These are phyloP conservation scores for Phytophthora litchii DNA, from an alignment of 352 stramenopile species.

Conservation along the genomic window DNA sequence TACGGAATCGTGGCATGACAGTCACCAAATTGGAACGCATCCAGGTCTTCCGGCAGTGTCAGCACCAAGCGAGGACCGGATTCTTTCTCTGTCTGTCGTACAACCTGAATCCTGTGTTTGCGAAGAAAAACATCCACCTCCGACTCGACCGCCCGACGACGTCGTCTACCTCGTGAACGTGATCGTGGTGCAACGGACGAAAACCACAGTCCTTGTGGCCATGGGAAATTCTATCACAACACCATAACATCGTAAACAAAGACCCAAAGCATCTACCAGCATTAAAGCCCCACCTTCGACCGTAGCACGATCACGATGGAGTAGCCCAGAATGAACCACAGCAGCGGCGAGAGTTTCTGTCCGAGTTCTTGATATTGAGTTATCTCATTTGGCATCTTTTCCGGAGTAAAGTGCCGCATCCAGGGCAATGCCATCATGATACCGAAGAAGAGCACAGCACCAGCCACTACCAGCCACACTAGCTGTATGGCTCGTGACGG, in stretches of 20 bases:
- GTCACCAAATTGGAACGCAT: slow-evolving; percentile 57
- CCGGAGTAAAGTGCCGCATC: slow-evolving; percentile 18
- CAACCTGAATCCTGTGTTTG: slow-evolving; percentile 47
- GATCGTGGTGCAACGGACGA: slow-evolving; percentile 6
- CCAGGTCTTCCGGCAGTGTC: slow-evolving; percentile 40
- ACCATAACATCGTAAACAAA: slow-evolving; percentile 3
- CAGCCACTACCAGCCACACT: not conserved
- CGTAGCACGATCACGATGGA: slow-evolving; percentile 49
- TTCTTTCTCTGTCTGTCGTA: slow-evolving; percentile 27
- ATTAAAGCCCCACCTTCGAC: slow-evolving; percentile 36
- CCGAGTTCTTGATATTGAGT: slow-evolving; percentile 26
- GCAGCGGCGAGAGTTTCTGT: slow-evolving; percentile 43
- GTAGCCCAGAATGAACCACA: slow-evolving; percentile 70
- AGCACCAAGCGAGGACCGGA: slow-evolving; percentile 44
- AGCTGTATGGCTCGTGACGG: slow-evolving; percentile 9
- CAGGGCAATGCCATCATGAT: slow-evolving; percentile 33
- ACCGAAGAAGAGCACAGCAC: slow-evolving; percentile 9
- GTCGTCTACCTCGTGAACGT: slow-evolving; percentile 3
- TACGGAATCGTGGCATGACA: slow-evolving; percentile 53
- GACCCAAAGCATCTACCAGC: not conserved
- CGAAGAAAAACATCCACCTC: slow-evolving; percentile 46
- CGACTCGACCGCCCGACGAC: slow-evolving; percentile 19
- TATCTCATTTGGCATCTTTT: slow-evolving; percentile 30
- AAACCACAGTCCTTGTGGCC: slow-evolving; percentile 51
- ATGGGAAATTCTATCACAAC: slow-evolving; percentile 52